Evolutionary conservation across 805 yeast genomes (phyloP).

Genomic region (Saccharomyces paradoxus): DNA sequence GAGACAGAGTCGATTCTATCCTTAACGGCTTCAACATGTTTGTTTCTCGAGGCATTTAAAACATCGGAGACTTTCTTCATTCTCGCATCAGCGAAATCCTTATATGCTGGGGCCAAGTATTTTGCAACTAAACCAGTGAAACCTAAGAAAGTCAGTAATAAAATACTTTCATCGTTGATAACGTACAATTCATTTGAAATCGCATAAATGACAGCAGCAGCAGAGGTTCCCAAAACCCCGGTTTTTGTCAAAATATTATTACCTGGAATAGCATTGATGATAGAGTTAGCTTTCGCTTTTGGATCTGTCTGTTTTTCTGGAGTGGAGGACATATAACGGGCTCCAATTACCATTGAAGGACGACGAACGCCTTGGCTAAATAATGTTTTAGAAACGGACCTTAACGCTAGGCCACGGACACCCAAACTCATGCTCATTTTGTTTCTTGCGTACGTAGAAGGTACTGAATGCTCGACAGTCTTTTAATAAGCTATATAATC

Average conservation of each 20-base stretch:
- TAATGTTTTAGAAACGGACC: conserved; percentile 20
- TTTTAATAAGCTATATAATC: not conserved
- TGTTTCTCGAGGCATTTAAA: conserved; percentile 79
- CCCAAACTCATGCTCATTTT: conserved; percentile 13
- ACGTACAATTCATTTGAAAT: conserved; percentile 89
- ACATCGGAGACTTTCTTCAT: conserved; percentile 71
- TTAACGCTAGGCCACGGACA: conserved; percentile 25
- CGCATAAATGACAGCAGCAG: conserved; percentile 92
- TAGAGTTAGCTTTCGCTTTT: conserved; percentile 80
- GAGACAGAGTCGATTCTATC: conserved; percentile 83
- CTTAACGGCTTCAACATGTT: conserved; percentile 88
- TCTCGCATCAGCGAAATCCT: conserved; percentile 86
- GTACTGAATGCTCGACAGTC: not conserved
- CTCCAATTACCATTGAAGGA: conserved; percentile 37
- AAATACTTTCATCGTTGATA: conserved; percentile 86
- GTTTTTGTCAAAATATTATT: conserved; percentile 81
- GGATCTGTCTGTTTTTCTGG: conserved; percentile 56
- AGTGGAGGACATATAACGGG: conserved; percentile 59
- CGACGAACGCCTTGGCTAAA: conserved; percentile 18
- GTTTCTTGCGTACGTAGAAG: not conserved
- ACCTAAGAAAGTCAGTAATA: conserved; percentile 71
- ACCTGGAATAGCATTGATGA: conserved; percentile 91
- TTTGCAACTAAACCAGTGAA: conserved; percentile 72
- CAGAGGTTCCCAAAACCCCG: conserved; percentile 87
- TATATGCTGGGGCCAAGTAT: conserved; percentile 88